phyloP scores from a whole-genome alignment of 257 asterid species.

The Thymus mandschuricus region DNA sequence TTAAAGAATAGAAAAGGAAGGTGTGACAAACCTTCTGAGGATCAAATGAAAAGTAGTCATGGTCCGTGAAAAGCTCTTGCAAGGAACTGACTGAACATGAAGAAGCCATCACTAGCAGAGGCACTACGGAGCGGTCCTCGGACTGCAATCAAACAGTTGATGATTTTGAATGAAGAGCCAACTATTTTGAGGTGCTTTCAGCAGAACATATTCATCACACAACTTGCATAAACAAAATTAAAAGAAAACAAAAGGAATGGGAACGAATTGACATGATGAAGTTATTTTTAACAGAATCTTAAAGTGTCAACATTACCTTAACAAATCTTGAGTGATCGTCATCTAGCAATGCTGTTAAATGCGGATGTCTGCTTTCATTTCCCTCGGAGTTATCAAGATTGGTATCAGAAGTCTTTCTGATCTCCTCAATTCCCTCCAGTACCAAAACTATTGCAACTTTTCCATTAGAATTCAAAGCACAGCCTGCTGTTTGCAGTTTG shows the following conservation, averaged over 20 bases:
- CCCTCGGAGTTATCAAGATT: slow-evolving; percentile 34
- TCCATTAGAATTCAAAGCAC: slow-evolving; percentile 58
- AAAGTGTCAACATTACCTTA: slow-evolving; percentile 50
- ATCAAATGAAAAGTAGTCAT: slow-evolving; percentile 72
- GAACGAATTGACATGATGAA: background rate
- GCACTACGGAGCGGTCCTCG: slow-evolving; percentile 61
- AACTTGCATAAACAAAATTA: background rate
- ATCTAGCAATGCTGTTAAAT: slow-evolving; percentile 50
- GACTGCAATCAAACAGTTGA: slow-evolving; percentile 53
- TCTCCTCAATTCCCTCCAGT: slow-evolving; percentile 44
- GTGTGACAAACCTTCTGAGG: slow-evolving; percentile 72
- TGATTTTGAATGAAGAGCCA: slow-evolving; percentile 28
- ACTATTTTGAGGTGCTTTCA: slow-evolving; percentile 21
- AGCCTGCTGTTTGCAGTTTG: slow-evolving; percentile 59
- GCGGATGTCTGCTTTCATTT: slow-evolving; percentile 38
- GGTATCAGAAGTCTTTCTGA: slow-evolving; percentile 32
- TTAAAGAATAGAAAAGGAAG: slow-evolving; percentile 7
- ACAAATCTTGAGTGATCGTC: slow-evolving; percentile 48
- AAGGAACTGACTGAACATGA: slow-evolving; percentile 53
- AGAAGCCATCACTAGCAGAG: slow-evolving; percentile 70
- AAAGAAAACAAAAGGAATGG: slow-evolving; percentile 2
- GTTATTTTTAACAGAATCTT: slow-evolving; percentile 5
- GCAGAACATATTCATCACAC: background rate
- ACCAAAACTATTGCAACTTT: slow-evolving; percentile 65
- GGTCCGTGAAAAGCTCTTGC: slow-evolving; percentile 54